Percentiles rank a stretch among this genome's conserved stretches.
Conservation (phyloP, 2,329 filamentous ascomycete species). For the Sarocladium brachiariae region DNA sequence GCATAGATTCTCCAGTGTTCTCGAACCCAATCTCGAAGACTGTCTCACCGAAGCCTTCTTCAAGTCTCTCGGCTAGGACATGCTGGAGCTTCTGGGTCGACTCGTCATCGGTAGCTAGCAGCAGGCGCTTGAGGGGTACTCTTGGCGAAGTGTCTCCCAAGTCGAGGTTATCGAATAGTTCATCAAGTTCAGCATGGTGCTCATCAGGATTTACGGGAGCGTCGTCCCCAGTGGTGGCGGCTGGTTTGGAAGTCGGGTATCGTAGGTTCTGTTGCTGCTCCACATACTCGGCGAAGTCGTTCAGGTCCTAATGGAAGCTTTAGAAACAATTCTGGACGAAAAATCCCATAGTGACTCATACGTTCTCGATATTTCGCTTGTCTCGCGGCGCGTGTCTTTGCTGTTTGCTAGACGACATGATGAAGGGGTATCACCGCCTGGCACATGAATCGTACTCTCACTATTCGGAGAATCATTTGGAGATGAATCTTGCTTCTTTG, state of each 20-base stretch:
- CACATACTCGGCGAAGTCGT: constrained; percentile 96
- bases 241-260: constrained; percentile 38
- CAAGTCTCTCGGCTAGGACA: constrained; percentile 61
- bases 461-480: constrained; percentile 24
- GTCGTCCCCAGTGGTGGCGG: constrained; percentile 14
- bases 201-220: constrained; percentile 30
- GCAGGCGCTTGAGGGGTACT: constrained; percentile 66
- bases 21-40: constrained; percentile 91
- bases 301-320: constrained; percentile 54
- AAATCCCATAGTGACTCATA: constrained; percentile 28
- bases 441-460: background rate
- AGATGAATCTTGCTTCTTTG: background rate
- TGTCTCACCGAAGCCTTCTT: constrained; percentile 81
- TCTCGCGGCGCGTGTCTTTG: constrained; percentile 65
- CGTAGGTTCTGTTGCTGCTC: constrained; percentile 82
- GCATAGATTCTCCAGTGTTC: constrained; percentile 81
- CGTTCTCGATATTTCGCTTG: constrained; percentile 78
- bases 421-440: constrained; percentile 14
- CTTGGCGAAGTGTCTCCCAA: constrained; percentile 62
- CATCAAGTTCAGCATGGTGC: constrained; percentile 78
- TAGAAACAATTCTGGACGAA: background rate
- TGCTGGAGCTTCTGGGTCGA: constrained; percentile 56
- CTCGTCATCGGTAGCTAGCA: constrained; percentile 58
- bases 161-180: constrained; percentile 85
- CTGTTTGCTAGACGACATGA: constrained; percentile 45